Evolutionary conservation across 345 rosid species (phyloP), one percentile per base, ranked within the genome.

Genomic region (Citrus inodora): DNA sequence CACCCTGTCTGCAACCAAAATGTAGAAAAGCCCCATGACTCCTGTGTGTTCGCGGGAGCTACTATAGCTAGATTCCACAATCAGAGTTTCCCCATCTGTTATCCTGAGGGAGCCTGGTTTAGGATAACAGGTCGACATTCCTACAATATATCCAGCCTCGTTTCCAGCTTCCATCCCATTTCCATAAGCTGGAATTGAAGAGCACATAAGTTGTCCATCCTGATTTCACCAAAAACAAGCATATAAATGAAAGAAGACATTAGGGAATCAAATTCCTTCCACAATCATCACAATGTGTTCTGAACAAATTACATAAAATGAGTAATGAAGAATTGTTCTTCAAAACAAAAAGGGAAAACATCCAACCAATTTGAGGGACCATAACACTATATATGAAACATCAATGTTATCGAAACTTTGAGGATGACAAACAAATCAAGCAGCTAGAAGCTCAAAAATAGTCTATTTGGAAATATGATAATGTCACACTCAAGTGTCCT

Each of bases 51-150:
- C 80, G 74, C 61, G 25, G 21, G 76, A 24, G 67, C 55, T 91
- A 80, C 87, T 92, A 75, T 93, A 95, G 38, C 85, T 90, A 13
- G 92, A 87, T 80, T 92, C 96, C 77, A 95, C 40, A 67, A 82
- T 82, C 62, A 93, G 80, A n/a, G 83, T 88, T 81, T 95, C 98
- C 71, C 91, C 88, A 30, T 80, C 78, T 14, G 71, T 79, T 68
- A 95, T 86, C 89, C 82, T 89, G 73, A 92, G 82, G 5, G 89
- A 79, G 13, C 95, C 93, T 24, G 93, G 91, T 35, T 82, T 73
- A 46, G 94, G 97, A 82, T 92, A 92, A 86, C 96, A 95, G 33
- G 97, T 79, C 2, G 99, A 88, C 98, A 95, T 93, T 81, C 99
- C 99, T 27, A 95, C 97, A 22, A 95, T 80, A 61, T 93, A 93